Base-by-base conservation (phyloP, 371 early-diverging fungal genomes). In the Lichtheimia ramosa region DNA sequence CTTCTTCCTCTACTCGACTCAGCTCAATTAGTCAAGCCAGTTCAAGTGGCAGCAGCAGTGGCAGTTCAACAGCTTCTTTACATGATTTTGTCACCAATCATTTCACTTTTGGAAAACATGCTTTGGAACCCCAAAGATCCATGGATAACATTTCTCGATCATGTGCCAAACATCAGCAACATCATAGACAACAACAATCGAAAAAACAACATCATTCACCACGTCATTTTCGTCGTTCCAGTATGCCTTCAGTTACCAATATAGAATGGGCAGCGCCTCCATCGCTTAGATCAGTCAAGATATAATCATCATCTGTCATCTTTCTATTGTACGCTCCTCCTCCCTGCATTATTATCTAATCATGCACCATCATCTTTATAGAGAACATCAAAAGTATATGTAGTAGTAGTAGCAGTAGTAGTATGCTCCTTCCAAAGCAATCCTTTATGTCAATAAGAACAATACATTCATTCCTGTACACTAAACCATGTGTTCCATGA, bases 191-290 rank as follows among this genome's bases (percentile, higher is more conserved):
- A 10, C 34, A 34, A 2, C 34, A 34, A 27, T 7, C 3, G 10
- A 34, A 34, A 34, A 34, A 34, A 8, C 5, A 34, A 8, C 25
- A 25, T 25, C 25, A 43, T 43, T 43, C 43, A 43, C 20, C 15
- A 21, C 46, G 46, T 46, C 46, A 46, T 21, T 43, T 42, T 27
- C 56, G 56, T 27, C 56, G 56, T 14, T 55, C 56, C 41, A 55
- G 56, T 55, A 18, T 55, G 27, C 56, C 56, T 7, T 55, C 56
- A 0, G 43, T 55, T 15, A 41, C 42, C 7, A 42, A 41, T 23
- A 43, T 55, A 43, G n/a, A 14, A 20, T 55, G 56, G 56, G 42
- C 39, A 10, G 18, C 42, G 0, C 43, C 56, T 15, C 1, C 12
- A 23, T 40, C 56, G 10, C 42, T 43, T 43, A 41, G 43, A 21